phyloP scores from a whole-genome alignment of 805 yeast species.

The Priceomyces medius region DNA sequence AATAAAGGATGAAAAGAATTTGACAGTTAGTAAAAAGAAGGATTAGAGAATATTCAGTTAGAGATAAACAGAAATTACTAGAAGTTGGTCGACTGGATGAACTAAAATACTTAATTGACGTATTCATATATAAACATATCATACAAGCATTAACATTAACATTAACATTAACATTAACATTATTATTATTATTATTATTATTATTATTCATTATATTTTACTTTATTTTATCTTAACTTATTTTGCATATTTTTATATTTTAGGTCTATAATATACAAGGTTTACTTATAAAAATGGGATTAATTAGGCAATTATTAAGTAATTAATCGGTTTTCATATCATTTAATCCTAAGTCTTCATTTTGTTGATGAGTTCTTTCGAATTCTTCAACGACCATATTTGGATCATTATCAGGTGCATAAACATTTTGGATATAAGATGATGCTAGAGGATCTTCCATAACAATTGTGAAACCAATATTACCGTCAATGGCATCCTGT shows the following conservation, averaged over 20 bases:
- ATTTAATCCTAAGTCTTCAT: constrained; percentile 85
- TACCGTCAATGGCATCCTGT: constrained; percentile 78
- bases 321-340: constrained; percentile 44
- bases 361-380: constrained; percentile 84
- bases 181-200: too few species aligned
- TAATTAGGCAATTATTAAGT: background rate
- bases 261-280: background rate
- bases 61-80: too few species aligned
- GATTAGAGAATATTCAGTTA: too few species aligned
- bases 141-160: too few species aligned
- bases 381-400: constrained; percentile 89
- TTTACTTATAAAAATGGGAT: too few species aligned
- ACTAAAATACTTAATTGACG: too few species aligned
- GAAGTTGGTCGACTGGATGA: too few species aligned
- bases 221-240: background rate
- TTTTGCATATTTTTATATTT: background rate
- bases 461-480: constrained; percentile 73
- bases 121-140: too few species aligned
- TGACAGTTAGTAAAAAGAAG: background rate
- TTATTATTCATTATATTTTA: too few species aligned
- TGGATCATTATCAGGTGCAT: constrained; percentile 98
- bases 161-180: too few species aligned
- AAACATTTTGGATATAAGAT: constrained; percentile 95
- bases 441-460: constrained; percentile 97
- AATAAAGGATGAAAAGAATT: constrained; percentile 11